A percentile compares a stretch with the other conserved stretches of the same genome.
phyloP scores from a whole-genome alignment of 768 basidiomycete genomes.

The Cyathus striatus region DNA sequence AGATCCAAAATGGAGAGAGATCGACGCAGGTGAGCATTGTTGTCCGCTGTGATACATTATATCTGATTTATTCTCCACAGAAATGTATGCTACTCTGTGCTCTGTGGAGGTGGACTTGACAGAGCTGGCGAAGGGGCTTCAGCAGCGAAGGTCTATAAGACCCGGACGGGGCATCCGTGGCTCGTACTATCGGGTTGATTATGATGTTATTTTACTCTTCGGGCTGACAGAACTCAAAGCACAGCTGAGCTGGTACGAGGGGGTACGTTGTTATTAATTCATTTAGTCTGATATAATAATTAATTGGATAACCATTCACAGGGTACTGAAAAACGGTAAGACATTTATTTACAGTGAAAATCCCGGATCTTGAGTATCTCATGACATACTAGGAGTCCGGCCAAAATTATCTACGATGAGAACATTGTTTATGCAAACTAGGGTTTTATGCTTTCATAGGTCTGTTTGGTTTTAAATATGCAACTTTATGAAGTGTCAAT shows the following conservation, averaged over 20 bases:
- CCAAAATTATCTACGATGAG: background rate
- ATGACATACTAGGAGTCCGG: background rate
- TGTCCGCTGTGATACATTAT: background rate
- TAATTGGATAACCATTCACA: conserved; percentile 7
- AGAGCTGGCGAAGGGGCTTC: background rate
- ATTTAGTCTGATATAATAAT: background rate
- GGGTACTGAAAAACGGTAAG: conserved; percentile 33
- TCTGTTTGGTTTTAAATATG: too few relatives aligned
- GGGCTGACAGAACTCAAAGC: conserved; percentile 51
- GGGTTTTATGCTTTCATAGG: too few relatives aligned
- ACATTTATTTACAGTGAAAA: background rate
- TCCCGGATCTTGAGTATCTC: background rate
- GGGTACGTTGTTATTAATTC: conserved; percentile 24
- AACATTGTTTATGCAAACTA: too few relatives aligned
- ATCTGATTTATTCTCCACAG: background rate
- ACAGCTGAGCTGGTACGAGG: conserved; percentile 45
- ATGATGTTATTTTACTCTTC: conserved; percentile 43
- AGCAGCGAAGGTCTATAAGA: too few relatives aligned
- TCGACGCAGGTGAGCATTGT: background rate
- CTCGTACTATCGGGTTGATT: conserved; percentile 25
- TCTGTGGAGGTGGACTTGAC: background rate
- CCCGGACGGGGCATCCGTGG: background rate
- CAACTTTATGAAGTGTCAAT: too few relatives aligned
- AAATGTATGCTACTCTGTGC: background rate
- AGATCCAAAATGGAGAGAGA: background rate